Percentiles rank a stretch among this genome's conserved stretches.
Evolutionary conservation across 352 stramenopile genomes (phyloP).

Genomic region (Phytophthora kernoviae): DNA sequence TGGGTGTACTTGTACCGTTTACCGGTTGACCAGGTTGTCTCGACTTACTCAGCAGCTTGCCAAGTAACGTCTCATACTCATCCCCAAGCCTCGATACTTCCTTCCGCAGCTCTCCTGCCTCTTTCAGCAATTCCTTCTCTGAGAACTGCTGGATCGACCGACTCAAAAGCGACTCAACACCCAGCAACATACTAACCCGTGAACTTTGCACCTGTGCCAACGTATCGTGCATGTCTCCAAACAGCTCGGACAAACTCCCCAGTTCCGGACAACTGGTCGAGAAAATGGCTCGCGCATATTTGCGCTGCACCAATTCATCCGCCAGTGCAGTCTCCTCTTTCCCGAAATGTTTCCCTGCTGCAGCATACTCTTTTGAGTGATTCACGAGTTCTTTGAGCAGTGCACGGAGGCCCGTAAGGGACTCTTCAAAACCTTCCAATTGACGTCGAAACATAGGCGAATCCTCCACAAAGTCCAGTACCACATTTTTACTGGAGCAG

Average conservation of each 20-base stretch:
- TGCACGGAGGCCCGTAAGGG: constrained; percentile 59
- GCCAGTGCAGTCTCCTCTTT: constrained; percentile 74
- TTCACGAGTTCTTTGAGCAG: constrained; percentile 75
- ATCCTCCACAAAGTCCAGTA: constrained; percentile 86
- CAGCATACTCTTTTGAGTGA: constrained; percentile 81
- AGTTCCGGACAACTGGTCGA: constrained; percentile 77
- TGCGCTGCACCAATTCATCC: constrained; percentile 73
- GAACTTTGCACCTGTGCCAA: constrained; percentile 84
- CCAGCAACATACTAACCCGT: constrained; percentile 81
- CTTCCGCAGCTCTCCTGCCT: constrained; percentile 68
- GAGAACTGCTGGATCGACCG: constrained; percentile 68
- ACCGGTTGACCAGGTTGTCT: constrained; percentile 32
- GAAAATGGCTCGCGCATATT: constrained; percentile 86
- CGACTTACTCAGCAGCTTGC: constrained; percentile 80
- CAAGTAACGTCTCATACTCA: constrained; percentile 82
- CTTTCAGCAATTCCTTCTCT: constrained; percentile 75
- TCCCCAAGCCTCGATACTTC: constrained; percentile 71
- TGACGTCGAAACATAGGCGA: constrained; percentile 87
- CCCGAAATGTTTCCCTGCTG: constrained; percentile 63
- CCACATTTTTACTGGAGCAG: constrained; percentile 71
- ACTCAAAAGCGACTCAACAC: constrained; percentile 78
- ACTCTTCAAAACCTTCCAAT: constrained; percentile 82
- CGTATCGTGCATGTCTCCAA: constrained; percentile 85
- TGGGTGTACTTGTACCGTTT: constrained; percentile 34
- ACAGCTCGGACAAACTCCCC: constrained; percentile 75